A percentile compares a stretch with the other conserved stretches of the same genome.
Conservation (phyloP, 495 filamentous ascomycete genomes). For the Bathelium albidoporum region DNA sequence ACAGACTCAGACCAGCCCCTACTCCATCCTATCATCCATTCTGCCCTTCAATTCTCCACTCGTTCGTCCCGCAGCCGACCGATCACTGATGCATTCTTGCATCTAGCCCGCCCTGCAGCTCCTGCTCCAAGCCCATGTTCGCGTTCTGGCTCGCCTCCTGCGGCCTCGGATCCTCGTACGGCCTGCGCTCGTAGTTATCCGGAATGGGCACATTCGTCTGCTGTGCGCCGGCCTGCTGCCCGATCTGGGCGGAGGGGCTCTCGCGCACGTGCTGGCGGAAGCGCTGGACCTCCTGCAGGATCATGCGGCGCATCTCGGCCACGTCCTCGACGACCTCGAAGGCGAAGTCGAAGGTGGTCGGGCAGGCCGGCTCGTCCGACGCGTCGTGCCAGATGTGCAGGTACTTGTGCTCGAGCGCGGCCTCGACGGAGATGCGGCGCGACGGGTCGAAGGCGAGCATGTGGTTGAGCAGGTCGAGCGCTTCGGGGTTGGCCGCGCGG, state of each 20-base stretch:
- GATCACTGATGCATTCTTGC: constrained; percentile 28
- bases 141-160: constrained; percentile 57
- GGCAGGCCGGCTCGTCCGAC: constrained; percentile 86
- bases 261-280: constrained; percentile 69
- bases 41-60: too few relatives aligned
- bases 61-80: too few relatives aligned
- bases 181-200: constrained; percentile 57
- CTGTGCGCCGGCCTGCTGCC: constrained; percentile 35
- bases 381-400: constrained; percentile 97
- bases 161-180: constrained; percentile 74
- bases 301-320: constrained; percentile 90
- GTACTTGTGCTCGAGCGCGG: constrained; percentile 91
- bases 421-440: constrained; percentile 81
- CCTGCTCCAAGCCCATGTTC: constrained; percentile 63
- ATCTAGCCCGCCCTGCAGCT: constrained; percentile 74
- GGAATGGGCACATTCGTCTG: constrained; percentile 63
- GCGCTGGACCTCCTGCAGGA: constrained; percentile 76
- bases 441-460: constrained; percentile 98
- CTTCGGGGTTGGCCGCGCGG: constrained; percentile 91
- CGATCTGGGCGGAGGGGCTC: constrained; percentile 38
- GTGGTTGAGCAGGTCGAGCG: constrained; percentile 83
- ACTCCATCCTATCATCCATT: too few relatives aligned
- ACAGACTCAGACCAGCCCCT: too few relatives aligned
- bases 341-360: constrained; percentile 91
- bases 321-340: constrained; percentile 95